Base-by-base conservation (phyloP, 768 basidiomycete genomes). In the Kockovaella imperatae region DNA sequence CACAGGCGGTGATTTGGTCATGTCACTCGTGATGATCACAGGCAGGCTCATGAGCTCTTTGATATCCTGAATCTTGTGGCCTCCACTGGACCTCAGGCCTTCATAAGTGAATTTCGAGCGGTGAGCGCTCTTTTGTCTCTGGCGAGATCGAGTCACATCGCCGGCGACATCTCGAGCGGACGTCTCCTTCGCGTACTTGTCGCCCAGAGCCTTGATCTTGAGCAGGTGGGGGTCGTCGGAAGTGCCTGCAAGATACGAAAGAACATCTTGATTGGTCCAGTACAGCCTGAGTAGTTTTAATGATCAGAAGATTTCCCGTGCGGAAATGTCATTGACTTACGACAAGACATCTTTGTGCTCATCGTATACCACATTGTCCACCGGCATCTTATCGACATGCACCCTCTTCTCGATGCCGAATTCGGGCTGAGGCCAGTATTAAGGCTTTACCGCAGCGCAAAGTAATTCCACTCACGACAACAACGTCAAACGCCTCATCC, bases 351-450 rank as follows among this genome's bases (percentile, higher is more conserved):
- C 85, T 2, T 79, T 79, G 72, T 93, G 91, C 71, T 96, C 93
- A 64, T 97, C 91, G 67, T 89, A 89, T 43, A 96, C 88, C 65
- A 89, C 85, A 60, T 93, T 96, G 85, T 95, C 88, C 50, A 95
- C 87, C 21, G 95, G 93, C 87, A 99, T 95, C 73, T 97, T 90
- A 68, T 97, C 95, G 34, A 91, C 87, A 62, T 97, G 95, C 2
- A 97, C 91, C 30, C 95, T 80, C 76, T 99, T 99, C 75, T 99
- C 95, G 59, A 99, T 96, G 26, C 93, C 88, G 67, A 97, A 97
- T 70, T 97, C 95, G 34, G 88, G 86, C 67, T 69, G 47, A 13
- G 5, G 10, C 13, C 5, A 23, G 21, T 8, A n/a, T 18, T 5
- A 18, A 23, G 6, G 6, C 5, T 5, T 45, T 13, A 35, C 28